These are phyloP conservation scores for Penicillium crustosum DNA, from an alignment of 2,329 filamentous ascomycete species.

Conservation along the genomic window DNA sequence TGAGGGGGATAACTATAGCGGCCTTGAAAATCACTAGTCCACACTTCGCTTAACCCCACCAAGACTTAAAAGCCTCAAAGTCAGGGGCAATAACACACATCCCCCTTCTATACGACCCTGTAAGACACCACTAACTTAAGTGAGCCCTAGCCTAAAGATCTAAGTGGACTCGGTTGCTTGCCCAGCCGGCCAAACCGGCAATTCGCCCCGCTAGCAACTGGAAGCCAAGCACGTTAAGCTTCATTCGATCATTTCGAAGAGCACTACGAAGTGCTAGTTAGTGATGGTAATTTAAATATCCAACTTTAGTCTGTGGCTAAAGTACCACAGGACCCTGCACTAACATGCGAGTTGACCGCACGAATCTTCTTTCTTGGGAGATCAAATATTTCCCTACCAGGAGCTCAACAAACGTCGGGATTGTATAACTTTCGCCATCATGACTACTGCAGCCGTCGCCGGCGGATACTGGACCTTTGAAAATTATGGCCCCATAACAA, in stretches of 20 bases:
- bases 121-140: background rate
- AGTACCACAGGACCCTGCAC: background rate
- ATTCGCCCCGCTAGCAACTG: background rate
- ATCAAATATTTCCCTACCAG: background rate
- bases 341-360: background rate
- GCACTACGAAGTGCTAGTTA: background rate
- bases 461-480: background rate
- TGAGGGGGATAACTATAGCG: background rate
- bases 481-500: slow-evolving; percentile 8
- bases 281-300: background rate
- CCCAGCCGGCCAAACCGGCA: background rate
- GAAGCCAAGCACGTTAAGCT: background rate
- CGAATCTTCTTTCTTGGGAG: background rate
- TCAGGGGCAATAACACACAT: no score
- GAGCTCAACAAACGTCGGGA: background rate
- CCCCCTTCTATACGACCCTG: background rate
- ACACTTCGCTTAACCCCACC: background rate
- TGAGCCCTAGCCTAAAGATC: background rate
- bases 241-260: background rate
- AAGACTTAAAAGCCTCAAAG: no score
- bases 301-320: background rate
- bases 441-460: background rate
- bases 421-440: background rate
- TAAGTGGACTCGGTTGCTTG: background rate
- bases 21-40: background rate